A percentile compares a stretch with the other conserved stretches of the same genome.
Evolutionary conservation across 139 green algal species (phyloP).

Genomic region (Closterium sp.): DNA sequence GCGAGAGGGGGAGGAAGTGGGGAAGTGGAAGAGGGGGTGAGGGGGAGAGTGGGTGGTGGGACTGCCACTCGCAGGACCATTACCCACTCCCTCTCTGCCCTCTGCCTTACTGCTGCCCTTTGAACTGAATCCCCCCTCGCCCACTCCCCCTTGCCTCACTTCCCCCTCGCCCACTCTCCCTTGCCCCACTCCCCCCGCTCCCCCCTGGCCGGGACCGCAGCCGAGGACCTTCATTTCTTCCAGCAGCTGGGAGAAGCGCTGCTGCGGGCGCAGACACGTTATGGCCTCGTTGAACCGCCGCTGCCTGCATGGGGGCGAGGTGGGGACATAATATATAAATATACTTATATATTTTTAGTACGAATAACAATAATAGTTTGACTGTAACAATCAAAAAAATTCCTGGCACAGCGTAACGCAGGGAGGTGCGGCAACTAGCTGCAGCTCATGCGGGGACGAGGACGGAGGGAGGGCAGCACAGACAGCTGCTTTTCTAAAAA

Average conservation of each 20-base stretch:
- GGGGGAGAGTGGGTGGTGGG: no score
- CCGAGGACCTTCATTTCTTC: conserved; percentile 25
- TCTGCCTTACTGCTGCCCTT: no score
- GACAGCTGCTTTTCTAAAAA: no score
- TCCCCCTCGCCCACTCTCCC: no score
- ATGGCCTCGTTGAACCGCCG: conserved; percentile 14
- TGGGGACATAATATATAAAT: neutral
- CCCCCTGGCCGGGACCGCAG: neutral
- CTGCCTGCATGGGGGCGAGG: neutral
- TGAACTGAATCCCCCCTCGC: no score
- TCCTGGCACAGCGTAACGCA: conserved; percentile 15
- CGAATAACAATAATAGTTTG: neutral
- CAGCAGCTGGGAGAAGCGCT: conserved; percentile 14
- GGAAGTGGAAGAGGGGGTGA: neutral
- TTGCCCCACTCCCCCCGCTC: neutral
- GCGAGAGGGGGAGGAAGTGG: neutral
- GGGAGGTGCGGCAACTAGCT: no score
- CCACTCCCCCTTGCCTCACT: no score
- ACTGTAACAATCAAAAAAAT: no score
- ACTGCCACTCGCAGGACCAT: no score
- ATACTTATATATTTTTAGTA: neutral
- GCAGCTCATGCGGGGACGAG: no score
- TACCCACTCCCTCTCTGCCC: no score
- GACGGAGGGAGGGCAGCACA: neutral
- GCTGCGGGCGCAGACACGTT: conserved; percentile 10